Evolutionary conservation across 169 alveolate genomes (phyloP).

Genomic region (Babesia sp.): DNA sequence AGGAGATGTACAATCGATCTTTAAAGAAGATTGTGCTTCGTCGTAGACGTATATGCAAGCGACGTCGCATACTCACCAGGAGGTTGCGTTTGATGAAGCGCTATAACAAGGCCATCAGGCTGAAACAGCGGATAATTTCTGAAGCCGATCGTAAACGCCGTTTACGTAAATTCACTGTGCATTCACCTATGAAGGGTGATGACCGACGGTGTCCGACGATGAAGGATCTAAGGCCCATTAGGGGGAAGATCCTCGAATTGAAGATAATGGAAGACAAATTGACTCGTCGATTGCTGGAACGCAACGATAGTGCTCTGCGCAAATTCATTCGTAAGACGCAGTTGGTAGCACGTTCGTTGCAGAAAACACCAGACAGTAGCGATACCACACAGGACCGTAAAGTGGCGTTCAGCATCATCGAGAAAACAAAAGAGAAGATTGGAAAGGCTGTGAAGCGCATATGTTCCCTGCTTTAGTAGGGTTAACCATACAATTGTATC

Average conservation of each 20-base stretch:
- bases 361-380: not conserved
- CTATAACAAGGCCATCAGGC: slow-evolving; percentile 60
- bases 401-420: slow-evolving; percentile 20
- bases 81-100: slow-evolving; percentile 52
- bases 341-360: slow-evolving; percentile 18
- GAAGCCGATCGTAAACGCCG: slow-evolving; percentile 19
- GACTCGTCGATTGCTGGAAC: slow-evolving; percentile 35
- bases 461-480: slow-evolving; percentile 48
- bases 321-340: slow-evolving; percentile 57
- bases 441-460: slow-evolving; percentile 41
- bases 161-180: slow-evolving; percentile 7
- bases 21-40: slow-evolving; percentile 47
- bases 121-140: slow-evolving; percentile 63
- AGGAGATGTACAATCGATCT: slow-evolving; percentile 40
- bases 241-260: slow-evolving; percentile 48
- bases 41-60: slow-evolving; percentile 57
- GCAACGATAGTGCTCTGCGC: slow-evolving; percentile 20
- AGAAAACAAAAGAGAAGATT: slow-evolving; percentile 8
- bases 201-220: slow-evolving; percentile 55
- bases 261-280: slow-evolving; percentile 40
- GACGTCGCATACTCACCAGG: slow-evolving; percentile 48
- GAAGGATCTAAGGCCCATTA: slow-evolving; percentile 49
- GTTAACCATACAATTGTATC: no score
- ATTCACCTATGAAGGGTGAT: slow-evolving; percentile 46
- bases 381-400: slow-evolving; percentile 22